Evolutionary conservation across 495 filamentous ascomycete genomes (phyloP).

Genomic region (Xylaria palmicola): DNA sequence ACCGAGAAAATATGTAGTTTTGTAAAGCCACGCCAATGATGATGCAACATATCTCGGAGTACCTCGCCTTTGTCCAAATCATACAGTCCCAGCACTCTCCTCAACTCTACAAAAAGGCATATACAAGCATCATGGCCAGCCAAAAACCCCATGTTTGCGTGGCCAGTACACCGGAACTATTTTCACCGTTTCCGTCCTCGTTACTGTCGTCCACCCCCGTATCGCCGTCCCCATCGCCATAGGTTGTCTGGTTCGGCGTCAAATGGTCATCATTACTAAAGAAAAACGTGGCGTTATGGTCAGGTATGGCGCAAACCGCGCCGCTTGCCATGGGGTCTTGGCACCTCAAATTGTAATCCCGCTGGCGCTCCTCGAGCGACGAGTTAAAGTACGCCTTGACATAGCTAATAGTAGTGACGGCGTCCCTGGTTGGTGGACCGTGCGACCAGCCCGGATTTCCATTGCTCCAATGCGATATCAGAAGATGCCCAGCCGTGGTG

Average conservation of each 20-base stretch:
- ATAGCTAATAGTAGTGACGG: conserved; percentile 60
- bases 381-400: conserved; percentile 81
- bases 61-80: background rate
- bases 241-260: conserved; percentile 60
- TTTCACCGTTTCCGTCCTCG: conserved; percentile 3
- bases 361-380: conserved; percentile 41
- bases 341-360: conserved; percentile 51
- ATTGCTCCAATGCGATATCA: conserved; percentile 77
- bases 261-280: conserved; percentile 55
- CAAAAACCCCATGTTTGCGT: conserved; percentile 10
- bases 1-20: background rate
- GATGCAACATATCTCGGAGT: background rate
- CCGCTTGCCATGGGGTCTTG: conserved; percentile 34
- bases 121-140: conserved; percentile 20
- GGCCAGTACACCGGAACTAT: conserved; percentile 8
- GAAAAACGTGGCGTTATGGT: conserved; percentile 55
- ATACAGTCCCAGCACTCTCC: background rate
- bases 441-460: conserved; percentile 66
- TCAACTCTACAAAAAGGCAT: background rate
- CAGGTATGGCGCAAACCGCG: conserved; percentile 61
- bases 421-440: conserved; percentile 62
- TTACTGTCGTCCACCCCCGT: background rate
- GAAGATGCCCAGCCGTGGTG: conserved; percentile 56
- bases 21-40: background rate
- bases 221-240: conserved; percentile 1